phyloP scores from a whole-genome alignment of 129 eudicot species.

The Lactuca saligna region DNA sequence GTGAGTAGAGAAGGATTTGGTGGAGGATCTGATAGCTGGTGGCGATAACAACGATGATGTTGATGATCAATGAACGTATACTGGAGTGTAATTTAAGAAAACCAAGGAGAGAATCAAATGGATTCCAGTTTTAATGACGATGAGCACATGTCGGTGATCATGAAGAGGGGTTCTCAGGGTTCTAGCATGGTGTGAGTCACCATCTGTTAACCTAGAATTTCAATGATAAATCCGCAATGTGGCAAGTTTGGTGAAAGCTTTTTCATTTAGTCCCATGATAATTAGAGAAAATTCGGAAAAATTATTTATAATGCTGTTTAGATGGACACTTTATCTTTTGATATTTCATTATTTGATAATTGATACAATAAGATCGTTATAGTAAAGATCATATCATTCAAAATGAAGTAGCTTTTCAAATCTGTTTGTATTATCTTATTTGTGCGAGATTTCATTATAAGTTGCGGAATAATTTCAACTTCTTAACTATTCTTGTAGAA shows the following conservation, averaged over 20 bases:
- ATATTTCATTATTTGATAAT: no score
- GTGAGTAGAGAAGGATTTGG: slow-evolving; percentile 8
- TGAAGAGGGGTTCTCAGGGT: not conserved
- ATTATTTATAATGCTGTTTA: no score
- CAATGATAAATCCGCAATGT: not conserved
- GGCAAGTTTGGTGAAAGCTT: not conserved
- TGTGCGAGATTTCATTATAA: no score
- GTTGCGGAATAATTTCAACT: no score
- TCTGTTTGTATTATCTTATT: no score
- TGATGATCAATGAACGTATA: slow-evolving; percentile 3
- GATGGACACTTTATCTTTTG: no score
- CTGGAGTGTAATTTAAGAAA: not conserved
- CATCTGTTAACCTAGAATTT: slow-evolving; percentile 1
- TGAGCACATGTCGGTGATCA: not conserved
- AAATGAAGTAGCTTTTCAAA: no score
- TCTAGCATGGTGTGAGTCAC: slow-evolving; percentile 14
- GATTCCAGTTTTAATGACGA: not conserved
- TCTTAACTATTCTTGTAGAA: no score
- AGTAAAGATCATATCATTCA: no score
- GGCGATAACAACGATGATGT: not conserved
- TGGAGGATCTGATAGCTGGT: slow-evolving; percentile 18
- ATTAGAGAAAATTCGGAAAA: no score
- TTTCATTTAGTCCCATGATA: no score
- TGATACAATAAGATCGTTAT: no score
- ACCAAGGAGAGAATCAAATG: not conserved